Percentiles rank a stretch among this genome's conserved stretches.
phyloP scores from a whole-genome alignment of 2,329 filamentous ascomycete genomes.

The Tolypocladium paradoxum region DNA sequence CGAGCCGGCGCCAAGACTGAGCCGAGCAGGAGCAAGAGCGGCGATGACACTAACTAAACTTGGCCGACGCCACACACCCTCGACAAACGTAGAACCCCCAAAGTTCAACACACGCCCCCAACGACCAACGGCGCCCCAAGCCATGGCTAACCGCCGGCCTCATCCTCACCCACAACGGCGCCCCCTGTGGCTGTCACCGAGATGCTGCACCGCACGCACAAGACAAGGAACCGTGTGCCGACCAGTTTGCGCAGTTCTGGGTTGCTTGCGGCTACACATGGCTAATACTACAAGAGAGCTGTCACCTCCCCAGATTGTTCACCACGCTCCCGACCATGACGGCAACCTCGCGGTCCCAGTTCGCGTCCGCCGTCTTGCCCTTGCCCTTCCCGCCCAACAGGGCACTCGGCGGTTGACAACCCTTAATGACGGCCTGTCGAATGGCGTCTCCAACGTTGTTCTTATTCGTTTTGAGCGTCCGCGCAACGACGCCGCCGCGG shows the following conservation, averaged over 20 bases:
- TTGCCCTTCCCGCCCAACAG: constrained; percentile 32
- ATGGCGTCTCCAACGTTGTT: constrained; percentile 67
- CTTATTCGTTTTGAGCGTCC: constrained; percentile 68
- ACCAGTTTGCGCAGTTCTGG: neutral
- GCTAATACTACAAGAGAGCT: neutral
- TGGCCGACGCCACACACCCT: neutral
- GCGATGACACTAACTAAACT: neutral
- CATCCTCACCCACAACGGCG: too few relatives aligned
- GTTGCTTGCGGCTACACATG: neutral
- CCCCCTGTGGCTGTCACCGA: too few relatives aligned
- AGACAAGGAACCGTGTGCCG: neutral
- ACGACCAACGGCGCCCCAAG: neutral
- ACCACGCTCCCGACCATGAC: constrained; percentile 88
- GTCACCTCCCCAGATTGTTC: constrained; percentile 36
- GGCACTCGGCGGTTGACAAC: constrained; percentile 56
- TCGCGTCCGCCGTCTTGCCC: constrained; percentile 33
- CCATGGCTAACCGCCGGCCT: too few relatives aligned
- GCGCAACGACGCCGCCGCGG: constrained; percentile 71
- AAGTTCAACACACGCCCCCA: neutral
- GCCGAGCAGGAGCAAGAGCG: neutral
- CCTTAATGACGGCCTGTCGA: constrained; percentile 70
- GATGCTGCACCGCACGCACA: too few relatives aligned
- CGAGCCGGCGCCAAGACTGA: neutral
- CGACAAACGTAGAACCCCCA: too few relatives aligned
- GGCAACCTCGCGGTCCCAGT: constrained; percentile 84